Evolutionary conservation across 148 eudicot genomes (phyloP), one percentile per base, ranked within the genome.

Genomic region (Nyssa sinensis): DNA sequence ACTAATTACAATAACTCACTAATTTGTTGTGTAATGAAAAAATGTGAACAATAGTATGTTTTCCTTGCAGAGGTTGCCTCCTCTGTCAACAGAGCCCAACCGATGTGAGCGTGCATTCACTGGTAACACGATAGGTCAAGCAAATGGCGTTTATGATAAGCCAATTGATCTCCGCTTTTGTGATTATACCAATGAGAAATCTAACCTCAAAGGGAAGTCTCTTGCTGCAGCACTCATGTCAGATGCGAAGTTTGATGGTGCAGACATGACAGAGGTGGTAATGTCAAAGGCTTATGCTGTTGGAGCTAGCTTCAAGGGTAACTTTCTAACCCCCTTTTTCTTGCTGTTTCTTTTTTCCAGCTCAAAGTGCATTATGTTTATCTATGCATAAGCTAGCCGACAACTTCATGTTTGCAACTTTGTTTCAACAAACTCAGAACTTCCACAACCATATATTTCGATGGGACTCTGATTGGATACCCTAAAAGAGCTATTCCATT

Each of bases 271-370:
- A 3, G 99, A 95, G 80, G 99, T 95, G 25, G 84, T 95, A 62
- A 95, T 95, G 99, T 95, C 99, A 61, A 95, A 95, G 89, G 99
- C 99, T 73, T 95, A 92, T 82, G 99, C 99, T 66, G 99, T 84
- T n/a, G 94, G 96, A 82, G 99, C 96, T 41, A 95, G 99, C 80
- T 95, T 95, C 76, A 88, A 91, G 75, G 99, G 99, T 94, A 83
- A 21, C 6, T n/a, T 25, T 35, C 70, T 49, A 5, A 9, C 49
- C 59, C 17, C 57, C 62, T 17, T 67, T 23, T 53, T 55, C 4
- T 66, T 44, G 67, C 31, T 51, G 32, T 29, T 35, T 25, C 4
- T 8, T 35, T 19, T 13, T 6, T n/a, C 66, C 19, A 34, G 34
- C 34, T 58, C 3, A 12, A 4, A 39, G 59, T 7, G 30, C 14